These are phyloP conservation scores for Meyerozyma carpophila DNA, from an alignment of 1,139 yeast species.

Conservation along the genomic window DNA sequence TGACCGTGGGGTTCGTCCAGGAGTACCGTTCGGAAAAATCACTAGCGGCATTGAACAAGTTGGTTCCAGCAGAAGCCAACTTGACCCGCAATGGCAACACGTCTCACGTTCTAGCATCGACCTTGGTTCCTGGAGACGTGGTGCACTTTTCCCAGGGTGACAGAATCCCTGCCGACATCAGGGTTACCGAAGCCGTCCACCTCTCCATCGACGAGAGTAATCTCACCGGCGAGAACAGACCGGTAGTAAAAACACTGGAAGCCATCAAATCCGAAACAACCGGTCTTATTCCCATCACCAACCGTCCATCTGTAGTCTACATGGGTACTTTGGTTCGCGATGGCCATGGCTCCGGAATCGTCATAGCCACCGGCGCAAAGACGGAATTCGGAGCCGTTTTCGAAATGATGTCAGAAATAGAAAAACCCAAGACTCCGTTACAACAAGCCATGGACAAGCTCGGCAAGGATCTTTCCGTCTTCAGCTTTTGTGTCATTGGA, in stretches of 20 bases:
- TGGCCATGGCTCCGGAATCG: conserved; percentile 90
- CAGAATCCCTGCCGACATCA: conserved; percentile 88
- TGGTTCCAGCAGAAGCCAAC: conserved; percentile 93
- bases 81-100: conserved; percentile 74
- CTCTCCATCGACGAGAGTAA: conserved; percentile 85
- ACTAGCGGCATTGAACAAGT: conserved; percentile 79
- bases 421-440: conserved; percentile 93
- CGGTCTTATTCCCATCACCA: conserved; percentile 46
- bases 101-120: conserved; percentile 75
- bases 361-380: conserved; percentile 80
- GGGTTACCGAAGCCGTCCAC: conserved; percentile 73
- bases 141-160: conserved; percentile 89
- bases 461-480: conserved; percentile 80
- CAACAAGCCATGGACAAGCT: conserved; percentile 92
- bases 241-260: conserved; percentile 58
- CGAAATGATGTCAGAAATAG: conserved; percentile 90
- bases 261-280: conserved; percentile 19
- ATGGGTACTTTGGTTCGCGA: conserved; percentile 97
- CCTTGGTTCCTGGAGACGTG: conserved; percentile 90
- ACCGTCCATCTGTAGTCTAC: conserved; percentile 72
- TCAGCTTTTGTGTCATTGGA: conserved; percentile 83
- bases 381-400: conserved; percentile 88
- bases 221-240: conserved; percentile 89
- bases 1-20: conserved; percentile 92
- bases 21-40: conserved; percentile 94